Percentiles rank a stretch among this genome's conserved stretches.
Evolutionary conservation across 2,329 filamentous ascomycete genomes (phyloP).

Genomic region (Pseudogymnoascus sp.): DNA sequence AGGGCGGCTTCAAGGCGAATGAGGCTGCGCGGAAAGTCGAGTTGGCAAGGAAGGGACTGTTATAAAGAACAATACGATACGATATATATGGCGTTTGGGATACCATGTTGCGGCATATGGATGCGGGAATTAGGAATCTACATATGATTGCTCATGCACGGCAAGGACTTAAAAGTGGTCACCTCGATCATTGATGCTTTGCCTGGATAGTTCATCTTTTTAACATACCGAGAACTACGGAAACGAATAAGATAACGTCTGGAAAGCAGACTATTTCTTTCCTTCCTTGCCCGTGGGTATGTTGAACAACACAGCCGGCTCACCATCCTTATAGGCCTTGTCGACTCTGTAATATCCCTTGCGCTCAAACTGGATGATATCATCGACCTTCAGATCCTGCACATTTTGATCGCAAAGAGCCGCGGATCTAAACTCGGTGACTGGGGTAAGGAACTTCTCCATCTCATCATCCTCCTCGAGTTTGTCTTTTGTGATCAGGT

Average conservation of each 20-base stretch:
- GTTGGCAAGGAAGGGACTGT: slow-evolving; percentile 66
- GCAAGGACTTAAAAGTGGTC: not conserved
- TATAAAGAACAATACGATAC: slow-evolving; percentile 36
- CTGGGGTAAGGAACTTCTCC: slow-evolving; percentile 73
- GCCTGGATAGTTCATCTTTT: not conserved
- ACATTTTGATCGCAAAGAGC: slow-evolving; percentile 78
- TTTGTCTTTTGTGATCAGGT: slow-evolving; percentile 91
- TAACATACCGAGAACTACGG: not conserved
- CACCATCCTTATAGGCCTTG: slow-evolving; percentile 46
- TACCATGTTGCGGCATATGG: not conserved
- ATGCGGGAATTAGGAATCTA: not conserved
- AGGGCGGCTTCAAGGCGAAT: slow-evolving; percentile 63
- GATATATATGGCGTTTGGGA: slow-evolving; percentile 4
- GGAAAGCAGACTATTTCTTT: not conserved
- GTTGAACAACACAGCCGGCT: slow-evolving; percentile 56
- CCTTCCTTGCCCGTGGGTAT: slow-evolving; percentile 56
- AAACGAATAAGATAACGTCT: not conserved
- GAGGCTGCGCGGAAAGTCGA: slow-evolving; percentile 70
- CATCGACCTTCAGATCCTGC: slow-evolving; percentile 66
- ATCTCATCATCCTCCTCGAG: slow-evolving; percentile 79
- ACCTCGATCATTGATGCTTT: not conserved
- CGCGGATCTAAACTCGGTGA: slow-evolving; percentile 65
- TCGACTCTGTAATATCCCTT: slow-evolving; percentile 90
- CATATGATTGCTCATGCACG: not conserved
- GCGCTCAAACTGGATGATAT: slow-evolving; percentile 91